phyloP scores from a whole-genome alignment of 1,139 yeast species.

The Saccharomyces hybrid region DNA sequence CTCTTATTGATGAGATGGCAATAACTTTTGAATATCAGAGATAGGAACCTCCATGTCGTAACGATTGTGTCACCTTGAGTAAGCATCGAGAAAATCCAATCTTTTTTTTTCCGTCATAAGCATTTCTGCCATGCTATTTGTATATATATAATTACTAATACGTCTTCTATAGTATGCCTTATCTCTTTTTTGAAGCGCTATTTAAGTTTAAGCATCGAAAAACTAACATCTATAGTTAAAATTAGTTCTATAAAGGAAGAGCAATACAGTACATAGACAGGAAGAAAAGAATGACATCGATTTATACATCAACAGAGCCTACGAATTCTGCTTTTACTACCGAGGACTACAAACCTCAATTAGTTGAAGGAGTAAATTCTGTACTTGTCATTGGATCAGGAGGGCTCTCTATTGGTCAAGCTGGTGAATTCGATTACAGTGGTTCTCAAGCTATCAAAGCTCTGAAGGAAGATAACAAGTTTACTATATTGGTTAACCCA shows the following conservation, averaged over 20 bases:
- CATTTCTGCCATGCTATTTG: background rate
- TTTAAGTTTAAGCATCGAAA: background rate
- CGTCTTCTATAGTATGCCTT: background rate
- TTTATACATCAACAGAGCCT: slow-evolving; percentile 24
- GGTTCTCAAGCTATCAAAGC: slow-evolving; percentile 98
- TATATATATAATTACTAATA: slow-evolving; percentile 1
- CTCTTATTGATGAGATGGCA: background rate
- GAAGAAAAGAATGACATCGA: slow-evolving; percentile 13
- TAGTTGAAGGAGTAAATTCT: slow-evolving; percentile 73
- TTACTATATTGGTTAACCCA: slow-evolving; percentile 86
- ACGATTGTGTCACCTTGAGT: background rate
- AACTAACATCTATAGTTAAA: background rate
- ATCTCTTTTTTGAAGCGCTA: background rate
- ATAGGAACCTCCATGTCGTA: background rate
- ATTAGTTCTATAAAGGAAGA: background rate
- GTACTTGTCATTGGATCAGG: slow-evolving; percentile 96
- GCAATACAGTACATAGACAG: background rate
- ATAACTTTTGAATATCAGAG: background rate
- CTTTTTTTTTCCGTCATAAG: background rate
- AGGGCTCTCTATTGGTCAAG: slow-evolving; percentile 96
- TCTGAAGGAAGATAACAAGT: slow-evolving; percentile 78
- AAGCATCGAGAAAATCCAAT: background rate
- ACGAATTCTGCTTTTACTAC: slow-evolving; percentile 25
- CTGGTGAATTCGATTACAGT: slow-evolving; percentile 97
- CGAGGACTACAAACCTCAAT: slow-evolving; percentile 33